Evolutionary conservation across 306 rosid species (phyloP).

Genomic region (Casuarina glauca): DNA sequence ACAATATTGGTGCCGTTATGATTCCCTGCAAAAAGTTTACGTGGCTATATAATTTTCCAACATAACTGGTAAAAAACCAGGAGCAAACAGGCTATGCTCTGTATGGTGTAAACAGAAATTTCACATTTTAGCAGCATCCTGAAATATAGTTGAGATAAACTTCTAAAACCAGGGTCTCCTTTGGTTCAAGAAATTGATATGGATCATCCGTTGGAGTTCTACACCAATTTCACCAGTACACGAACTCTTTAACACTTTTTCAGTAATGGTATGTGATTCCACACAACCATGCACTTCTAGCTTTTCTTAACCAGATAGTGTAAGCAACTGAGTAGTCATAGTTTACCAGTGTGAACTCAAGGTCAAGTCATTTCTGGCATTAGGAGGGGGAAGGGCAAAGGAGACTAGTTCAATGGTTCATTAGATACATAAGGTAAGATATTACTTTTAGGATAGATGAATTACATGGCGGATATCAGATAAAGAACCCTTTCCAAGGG

Average conservation of each 20-base stretch:
- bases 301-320: background rate
- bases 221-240: conserved; percentile 25
- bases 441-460: conserved; percentile 17
- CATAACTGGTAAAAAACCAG: background rate
- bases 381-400: background rate
- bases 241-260: background rate
- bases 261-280: background rate
- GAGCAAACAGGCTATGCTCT: background rate
- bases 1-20: conserved; percentile 85
- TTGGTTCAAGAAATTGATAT: no score
- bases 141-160: background rate
- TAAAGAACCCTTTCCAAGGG: conserved; percentile 94
- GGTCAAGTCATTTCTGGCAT: conserved; percentile 14
- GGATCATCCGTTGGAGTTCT: no score
- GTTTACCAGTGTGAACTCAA: background rate
- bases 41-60: background rate
- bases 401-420: background rate
- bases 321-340: background rate
- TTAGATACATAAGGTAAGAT: background rate
- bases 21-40: conserved; percentile 66
- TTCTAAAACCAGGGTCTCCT: no score
- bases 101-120: background rate
- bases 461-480: conserved; percentile 86
- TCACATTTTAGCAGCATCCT: background rate
- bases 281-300: background rate